These are phyloP conservation scores for Leavenworthia alabamica DNA, from an alignment of 345 rosid genomes.

Conservation along the genomic window DNA sequence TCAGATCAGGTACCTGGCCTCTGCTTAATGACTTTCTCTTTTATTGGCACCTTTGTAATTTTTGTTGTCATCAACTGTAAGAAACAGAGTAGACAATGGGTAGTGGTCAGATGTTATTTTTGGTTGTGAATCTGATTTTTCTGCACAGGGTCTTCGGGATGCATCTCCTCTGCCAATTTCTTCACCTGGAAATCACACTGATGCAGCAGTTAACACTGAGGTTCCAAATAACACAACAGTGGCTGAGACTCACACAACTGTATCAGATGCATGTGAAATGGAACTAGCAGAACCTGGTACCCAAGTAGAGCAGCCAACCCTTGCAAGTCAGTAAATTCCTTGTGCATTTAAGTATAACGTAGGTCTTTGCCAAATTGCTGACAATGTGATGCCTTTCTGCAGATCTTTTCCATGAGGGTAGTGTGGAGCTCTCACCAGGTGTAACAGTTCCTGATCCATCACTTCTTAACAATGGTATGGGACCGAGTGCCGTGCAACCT, in stretches of 20 bases:
- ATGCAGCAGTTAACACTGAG: conserved; percentile 25
- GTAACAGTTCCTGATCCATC: conserved; percentile 17
- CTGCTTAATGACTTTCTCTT: not conserved
- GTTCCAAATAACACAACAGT: conserved; percentile 18
- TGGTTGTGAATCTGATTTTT: not conserved
- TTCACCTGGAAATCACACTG: conserved; percentile 31
- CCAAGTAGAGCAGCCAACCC: conserved; percentile 19
- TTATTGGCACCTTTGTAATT: not conserved
- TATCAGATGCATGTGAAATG: conserved; percentile 17
- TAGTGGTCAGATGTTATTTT: not conserved
- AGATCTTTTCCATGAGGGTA: conserved; percentile 19
- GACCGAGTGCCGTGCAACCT: conserved; percentile 12
- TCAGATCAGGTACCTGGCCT: conserved; percentile 18
- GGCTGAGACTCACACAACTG: conserved; percentile 16
- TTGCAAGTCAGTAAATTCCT: conserved; percentile 25
- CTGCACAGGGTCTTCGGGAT: conserved; percentile 31
- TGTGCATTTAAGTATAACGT: conserved; percentile 2
- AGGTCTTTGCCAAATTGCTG: conserved; percentile 12
- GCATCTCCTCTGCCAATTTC: conserved; percentile 24
- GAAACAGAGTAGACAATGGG: not conserved
- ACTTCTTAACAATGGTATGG: conserved; percentile 10
- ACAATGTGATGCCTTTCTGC: conserved; percentile 2
- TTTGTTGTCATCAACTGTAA: not conserved
- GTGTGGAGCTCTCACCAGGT: conserved; percentile 17
- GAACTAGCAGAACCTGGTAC: conserved; percentile 12